Base-by-base conservation (phyloP, 2,329 filamentous ascomycete genomes). In the Pseudonectria foliicola region DNA sequence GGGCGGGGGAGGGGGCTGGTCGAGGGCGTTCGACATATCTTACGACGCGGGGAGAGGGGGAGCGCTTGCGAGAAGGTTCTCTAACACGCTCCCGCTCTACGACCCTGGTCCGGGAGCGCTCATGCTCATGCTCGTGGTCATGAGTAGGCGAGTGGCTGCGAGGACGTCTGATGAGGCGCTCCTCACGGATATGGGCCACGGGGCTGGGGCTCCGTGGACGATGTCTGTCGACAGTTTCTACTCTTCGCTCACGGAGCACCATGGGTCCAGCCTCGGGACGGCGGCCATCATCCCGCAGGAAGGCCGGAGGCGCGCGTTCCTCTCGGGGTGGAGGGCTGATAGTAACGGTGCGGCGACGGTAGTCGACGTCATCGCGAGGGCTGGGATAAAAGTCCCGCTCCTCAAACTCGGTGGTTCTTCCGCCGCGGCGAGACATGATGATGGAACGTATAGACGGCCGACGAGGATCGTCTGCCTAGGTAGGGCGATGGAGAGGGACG, bases 161-260 rank as follows among this genome's bases (percentile, higher is more conserved):
- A 15, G 62, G 57, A 27, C 67, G 59, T 33, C 61, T 55, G 13
- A 70, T 48, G 33, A 67, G 51, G 27, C 68, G 64, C 44, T 63
- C 57, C 47, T 71, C 65, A 23, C 63, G 58, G 30, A 63, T 53
- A 7, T 61, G 61, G 13, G 62, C 42, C 15, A 55, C 42, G 15
- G 67, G 67, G 40, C 59, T 63, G 38, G 64, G 69, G 33, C 62
- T 68, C 33, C 66, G 62, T 27, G 57, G 61, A 34, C 64, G 66
- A 34, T 64, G 63, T 33, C 71, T 61, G 52, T 76, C 71, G 39
- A 71, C 50, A 1, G 68, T 73, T 58, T 77, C 73, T 33, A 75
- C 62, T 37, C 77, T 71, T 29, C 72, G 66, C 45, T 70, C 60
- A 33, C 73, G 68, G 31, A 77, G 62, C 13, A 77, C 73, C 49